Evolutionary conservation across 305 asterid genomes (phyloP), one percentile per base, ranked within the genome.

Genomic region (Fraxinus velutina): DNA sequence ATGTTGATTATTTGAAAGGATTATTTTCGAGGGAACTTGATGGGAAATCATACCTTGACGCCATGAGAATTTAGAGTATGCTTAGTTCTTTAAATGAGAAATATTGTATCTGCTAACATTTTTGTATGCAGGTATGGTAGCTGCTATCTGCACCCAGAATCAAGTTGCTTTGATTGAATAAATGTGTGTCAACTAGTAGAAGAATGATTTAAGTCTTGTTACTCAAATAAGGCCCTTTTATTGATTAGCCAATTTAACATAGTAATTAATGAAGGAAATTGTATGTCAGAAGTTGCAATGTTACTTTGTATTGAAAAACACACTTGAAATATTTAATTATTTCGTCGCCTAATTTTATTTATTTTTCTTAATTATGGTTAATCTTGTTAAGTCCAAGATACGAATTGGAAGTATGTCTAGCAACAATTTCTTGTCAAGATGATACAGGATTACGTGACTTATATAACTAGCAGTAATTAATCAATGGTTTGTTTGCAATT

Each of bases 41-140:
- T 6, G 78, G 83, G 3, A 83, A 86, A 76, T 77, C 89, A 1
- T 74, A 84, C 39, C 36, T 84, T 3, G 84, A 86, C 30, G 0
- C 37, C 55, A 12, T 86, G 81, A 80, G 77, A 13, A 19, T 64
- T 29, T 47, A 30, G 64, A 39, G 24, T 50, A 50, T 50, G 55
- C n/a, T 44, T 21, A 15, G 60, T 52, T 52, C 62, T 27, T 44
- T 13, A 47, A 50, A 13, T 13, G 60, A 50, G 21, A 50, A 50
- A 50, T 15, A 50, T 15, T 6, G 60, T 50, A 4, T 0, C 60
- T 50, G 60, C 60, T 50, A 50, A 50, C 21, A 50, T 50, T 50
- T 50, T 4, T 50, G 62, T n/a, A 50, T 50, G 57, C 57, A 47
- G 22, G 62, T 50, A 50, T 50, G 62, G 62, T 0, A 50, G 62